A percentile compares a stretch with the other conserved stretches of the same genome.
These are phyloP conservation scores for Fusarium domesticum DNA, from an alignment of 2,329 filamentous ascomycete species.

Conservation along the genomic window DNA sequence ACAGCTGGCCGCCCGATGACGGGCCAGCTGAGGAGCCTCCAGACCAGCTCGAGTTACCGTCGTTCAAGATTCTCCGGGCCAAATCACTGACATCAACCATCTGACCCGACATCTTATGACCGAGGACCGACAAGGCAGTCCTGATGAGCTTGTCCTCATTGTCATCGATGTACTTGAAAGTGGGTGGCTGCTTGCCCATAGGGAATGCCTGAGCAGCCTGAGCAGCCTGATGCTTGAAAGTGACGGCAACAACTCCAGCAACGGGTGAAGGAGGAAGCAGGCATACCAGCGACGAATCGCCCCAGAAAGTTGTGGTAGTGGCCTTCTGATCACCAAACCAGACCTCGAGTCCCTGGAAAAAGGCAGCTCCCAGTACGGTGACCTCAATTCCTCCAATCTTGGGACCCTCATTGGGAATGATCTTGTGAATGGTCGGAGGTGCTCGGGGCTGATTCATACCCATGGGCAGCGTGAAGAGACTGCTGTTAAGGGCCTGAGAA, in stretches of 20 bases:
- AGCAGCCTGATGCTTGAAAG: slow-evolving; percentile 56
- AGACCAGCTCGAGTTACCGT: slow-evolving; percentile 48
- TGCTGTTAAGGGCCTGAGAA: slow-evolving; percentile 46
- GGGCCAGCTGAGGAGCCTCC: slow-evolving; percentile 38
- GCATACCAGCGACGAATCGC: slow-evolving; percentile 75
- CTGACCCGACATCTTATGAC: slow-evolving; percentile 62
- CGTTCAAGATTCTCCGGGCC: slow-evolving; percentile 57
- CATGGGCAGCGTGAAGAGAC: slow-evolving; percentile 51
- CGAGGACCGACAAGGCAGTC: slow-evolving; percentile 62
- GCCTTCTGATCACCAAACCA: slow-evolving; percentile 70
- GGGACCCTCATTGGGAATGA: slow-evolving; percentile 80
- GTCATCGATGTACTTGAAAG: slow-evolving; percentile 73
- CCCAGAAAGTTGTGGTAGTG: slow-evolving; percentile 76
- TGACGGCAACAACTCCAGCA: slow-evolving; percentile 67
- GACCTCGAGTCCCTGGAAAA: slow-evolving; percentile 73
- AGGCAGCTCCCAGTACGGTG: slow-evolving; percentile 76
- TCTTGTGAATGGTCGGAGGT: slow-evolving; percentile 68
- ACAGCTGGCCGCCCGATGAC: slow-evolving; percentile 45
- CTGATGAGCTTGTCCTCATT: slow-evolving; percentile 67
- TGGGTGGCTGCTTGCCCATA: slow-evolving; percentile 42
- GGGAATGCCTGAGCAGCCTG: slow-evolving; percentile 37
- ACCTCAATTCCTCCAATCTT: slow-evolving; percentile 84
- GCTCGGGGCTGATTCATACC: slow-evolving; percentile 46
- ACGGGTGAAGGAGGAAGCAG: slow-evolving; percentile 68
- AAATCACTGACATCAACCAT: slow-evolving; percentile 60